Percentiles rank a stretch among this genome's conserved stretches.
These are phyloP conservation scores for Stromatinia cepivora DNA, from an alignment of 2,329 filamentous ascomycete species.

Conservation along the genomic window DNA sequence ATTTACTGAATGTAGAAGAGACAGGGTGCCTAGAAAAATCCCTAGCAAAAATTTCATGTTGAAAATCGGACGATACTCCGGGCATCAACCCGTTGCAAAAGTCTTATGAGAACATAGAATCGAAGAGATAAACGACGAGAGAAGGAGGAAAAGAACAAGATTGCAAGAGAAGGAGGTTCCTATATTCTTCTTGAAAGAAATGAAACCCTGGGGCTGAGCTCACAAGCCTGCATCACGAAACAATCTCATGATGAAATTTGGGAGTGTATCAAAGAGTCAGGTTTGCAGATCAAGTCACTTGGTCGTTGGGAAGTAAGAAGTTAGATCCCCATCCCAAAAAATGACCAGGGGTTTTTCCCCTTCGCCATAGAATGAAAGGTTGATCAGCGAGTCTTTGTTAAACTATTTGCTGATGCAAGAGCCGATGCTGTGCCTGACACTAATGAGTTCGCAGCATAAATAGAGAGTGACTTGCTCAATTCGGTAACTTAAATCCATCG, in stretches of 20 bases:
- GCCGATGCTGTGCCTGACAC: slow-evolving; percentile 22
- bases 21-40: slow-evolving; percentile 27
- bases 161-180: slow-evolving; percentile 17
- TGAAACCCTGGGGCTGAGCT: slow-evolving; percentile 17
- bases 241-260: slow-evolving; percentile 13
- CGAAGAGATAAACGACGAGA: slow-evolving; percentile 20
- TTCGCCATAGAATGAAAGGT: background rate
- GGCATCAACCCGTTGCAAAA: slow-evolving; percentile 14
- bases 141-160: slow-evolving; percentile 14
- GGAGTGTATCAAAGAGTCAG: slow-evolving; percentile 6
- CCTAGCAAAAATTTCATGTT: slow-evolving; percentile 30
- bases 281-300: slow-evolving; percentile 17
- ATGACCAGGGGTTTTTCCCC: background rate
- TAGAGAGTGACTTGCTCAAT: slow-evolving; percentile 24
- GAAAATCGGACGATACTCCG: slow-evolving; percentile 22
- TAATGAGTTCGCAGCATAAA: slow-evolving; percentile 20
- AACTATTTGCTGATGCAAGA: slow-evolving; percentile 22
- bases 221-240: slow-evolving; percentile 18
- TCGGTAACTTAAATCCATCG: slow-evolving; percentile 9
- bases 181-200: slow-evolving; percentile 19
- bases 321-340: slow-evolving; percentile 6
- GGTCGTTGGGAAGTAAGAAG: slow-evolving; percentile 8
- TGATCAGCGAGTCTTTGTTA: background rate
- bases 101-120: slow-evolving; percentile 15
- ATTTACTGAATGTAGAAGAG: slow-evolving; percentile 29